Percentiles rank a stretch among this genome's conserved stretches.
Conservation (phyloP, 768 basidiomycete species). For the Leccinum pellstonianum region DNA sequence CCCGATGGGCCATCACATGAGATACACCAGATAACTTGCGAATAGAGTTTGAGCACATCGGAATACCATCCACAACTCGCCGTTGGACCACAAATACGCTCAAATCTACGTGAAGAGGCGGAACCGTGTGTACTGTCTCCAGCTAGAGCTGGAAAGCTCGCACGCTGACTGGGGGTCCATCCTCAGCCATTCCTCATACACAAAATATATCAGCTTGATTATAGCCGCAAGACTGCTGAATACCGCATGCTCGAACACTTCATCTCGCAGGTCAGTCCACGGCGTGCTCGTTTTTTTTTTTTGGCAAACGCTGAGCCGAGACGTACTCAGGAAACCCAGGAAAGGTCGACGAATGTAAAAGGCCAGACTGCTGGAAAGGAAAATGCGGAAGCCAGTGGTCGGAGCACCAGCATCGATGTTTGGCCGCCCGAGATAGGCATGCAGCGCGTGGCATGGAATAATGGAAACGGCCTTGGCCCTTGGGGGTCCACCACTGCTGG, state of each 20-base stretch:
- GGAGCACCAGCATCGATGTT: slow-evolving; percentile 51
- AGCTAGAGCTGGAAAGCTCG: neutral
- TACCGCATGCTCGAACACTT: slow-evolving; percentile 90
- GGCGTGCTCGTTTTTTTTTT: neutral
- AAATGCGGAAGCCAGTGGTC: slow-evolving; percentile 13
- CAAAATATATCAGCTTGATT: slow-evolving; percentile 85
- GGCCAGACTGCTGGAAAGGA: slow-evolving; percentile 31
- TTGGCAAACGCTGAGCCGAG: neutral
- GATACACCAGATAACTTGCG: neutral
- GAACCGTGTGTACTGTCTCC: slow-evolving; percentile 42
- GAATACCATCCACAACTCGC: slow-evolving; percentile 88
- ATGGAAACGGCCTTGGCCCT: slow-evolving; percentile 73
- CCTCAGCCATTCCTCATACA: slow-evolving; percentile 72
- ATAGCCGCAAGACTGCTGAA: slow-evolving; percentile 68
- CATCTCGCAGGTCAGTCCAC: slow-evolving; percentile 58
- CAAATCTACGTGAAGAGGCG: slow-evolving; percentile 65
- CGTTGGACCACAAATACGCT: slow-evolving; percentile 71
- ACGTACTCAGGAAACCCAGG: slow-evolving; percentile 45
- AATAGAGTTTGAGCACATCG: slow-evolving; percentile 68
- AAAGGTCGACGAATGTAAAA: slow-evolving; percentile 34
- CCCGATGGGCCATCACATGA: slow-evolving; percentile 58
- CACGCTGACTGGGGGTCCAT: neutral
- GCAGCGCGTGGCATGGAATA: slow-evolving; percentile 81
- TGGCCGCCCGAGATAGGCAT: slow-evolving; percentile 82
- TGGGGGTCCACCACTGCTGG: slow-evolving; percentile 57